These are phyloP conservation scores for Vanrija sp. DNA, from an alignment of 1,284 basidiomycete genomes.

Conservation along the genomic window DNA sequence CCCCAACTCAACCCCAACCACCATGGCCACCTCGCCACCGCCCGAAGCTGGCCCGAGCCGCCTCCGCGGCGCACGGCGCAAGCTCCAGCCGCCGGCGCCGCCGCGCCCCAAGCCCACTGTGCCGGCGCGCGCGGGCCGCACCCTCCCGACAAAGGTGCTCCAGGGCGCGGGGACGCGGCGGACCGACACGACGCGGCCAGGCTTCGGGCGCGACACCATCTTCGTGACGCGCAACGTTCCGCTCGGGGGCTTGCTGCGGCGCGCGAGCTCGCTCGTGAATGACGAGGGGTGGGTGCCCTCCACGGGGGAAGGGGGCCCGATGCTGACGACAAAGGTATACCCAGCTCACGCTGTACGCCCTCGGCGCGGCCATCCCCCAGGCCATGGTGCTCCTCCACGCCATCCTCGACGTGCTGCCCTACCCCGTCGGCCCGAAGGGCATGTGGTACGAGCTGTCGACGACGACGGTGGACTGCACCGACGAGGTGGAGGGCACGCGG, in stretches of 20 bases:
- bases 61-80: neutral
- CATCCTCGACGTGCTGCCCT: slow-evolving; percentile 70
- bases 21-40: neutral
- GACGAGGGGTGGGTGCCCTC: slow-evolving; percentile 93
- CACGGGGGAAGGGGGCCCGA: slow-evolving; percentile 62
- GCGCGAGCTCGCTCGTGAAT: slow-evolving; percentile 76
- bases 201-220: slow-evolving; percentile 65
- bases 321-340: slow-evolving; percentile 62
- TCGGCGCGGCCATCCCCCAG: slow-evolving; percentile 83
- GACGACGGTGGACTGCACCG: slow-evolving; percentile 69
- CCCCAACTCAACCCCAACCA: neutral
- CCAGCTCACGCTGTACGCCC: slow-evolving; percentile 68
- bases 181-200: slow-evolving; percentile 30
- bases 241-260: slow-evolving; percentile 61
- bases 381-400: slow-evolving; percentile 67
- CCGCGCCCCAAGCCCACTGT: neutral
- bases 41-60: neutral
- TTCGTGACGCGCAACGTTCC: slow-evolving; percentile 73
- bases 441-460: slow-evolving; percentile 69
- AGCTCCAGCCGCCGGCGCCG: slow-evolving; percentile 18
- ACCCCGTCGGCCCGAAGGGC: slow-evolving; percentile 52
- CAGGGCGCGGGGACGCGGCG: slow-evolving; percentile 31
- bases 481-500: slow-evolving; percentile 57
- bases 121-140: slow-evolving; percentile 3
- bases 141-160: slow-evolving; percentile 31